Evolutionary conservation across 1,139 yeast species (phyloP), one percentile per base, ranked within the genome.

Genomic region (Citeromyces hawaiiensis): DNA sequence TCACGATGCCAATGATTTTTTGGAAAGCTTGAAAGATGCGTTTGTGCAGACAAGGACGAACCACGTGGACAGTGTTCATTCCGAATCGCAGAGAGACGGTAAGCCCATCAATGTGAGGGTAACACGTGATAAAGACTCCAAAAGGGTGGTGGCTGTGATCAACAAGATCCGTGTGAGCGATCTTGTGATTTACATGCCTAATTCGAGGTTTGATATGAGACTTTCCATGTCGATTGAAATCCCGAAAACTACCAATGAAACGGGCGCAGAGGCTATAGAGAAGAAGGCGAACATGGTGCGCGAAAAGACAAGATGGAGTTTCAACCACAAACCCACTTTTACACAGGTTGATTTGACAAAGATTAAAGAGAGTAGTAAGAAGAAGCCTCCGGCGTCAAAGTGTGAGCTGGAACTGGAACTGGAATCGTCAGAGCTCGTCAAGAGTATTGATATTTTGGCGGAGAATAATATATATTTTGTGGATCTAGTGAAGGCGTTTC

Each of bases 341-440:
- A 77, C 87, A 2, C 67, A 76, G 49, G 72, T 82, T 49, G 93
- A 82, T 56, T 60, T 81, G 47, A 82, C 93, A 1, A 68, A 70
- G 47, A 85, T 80, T 4, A 59, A 64, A 40, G 61, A 65, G 31
- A 15, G 66, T 65, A 40, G 48, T 56, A 2, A 70, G 70, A 15
- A 63, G 61, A 46, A 52, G 55, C 42, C 17, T 9, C 19, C 11
- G n/a, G 4, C 11, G 17, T 16, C 16, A 16, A 68, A 54, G 64
- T 71, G 49, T 56, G 93, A 82, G 56, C 64, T 79, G 37, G 93
- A 82, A 55, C 59, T 87, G 40, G 96, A 87, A 61, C 63, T 83
- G 37, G 86, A 85, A 48, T 67, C 79, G 10, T 55, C 64, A 5
- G 80, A 80, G 46, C 63, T 87, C 40, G 61, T 83, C 44, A 61